These are phyloP conservation scores for Tubosaeta sp. DNA, from an alignment of 768 basidiomycete genomes.

Conservation along the genomic window DNA sequence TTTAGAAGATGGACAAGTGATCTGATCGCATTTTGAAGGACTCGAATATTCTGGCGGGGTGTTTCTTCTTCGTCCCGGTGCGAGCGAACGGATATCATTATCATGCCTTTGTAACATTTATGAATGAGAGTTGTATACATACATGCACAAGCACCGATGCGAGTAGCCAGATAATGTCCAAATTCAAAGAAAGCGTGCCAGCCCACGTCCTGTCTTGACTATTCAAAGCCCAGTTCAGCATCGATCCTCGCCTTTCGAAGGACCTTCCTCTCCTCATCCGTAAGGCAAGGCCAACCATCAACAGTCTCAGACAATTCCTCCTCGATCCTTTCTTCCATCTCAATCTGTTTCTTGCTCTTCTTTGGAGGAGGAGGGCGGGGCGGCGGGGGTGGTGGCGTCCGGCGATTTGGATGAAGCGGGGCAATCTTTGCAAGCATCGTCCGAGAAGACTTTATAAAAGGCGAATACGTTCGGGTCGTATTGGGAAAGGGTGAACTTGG, in stretches of 20 bases:
- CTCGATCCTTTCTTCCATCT: constrained; percentile 76
- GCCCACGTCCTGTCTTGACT: not conserved
- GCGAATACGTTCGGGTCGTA: constrained; percentile 46
- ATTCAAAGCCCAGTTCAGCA: constrained; percentile 59
- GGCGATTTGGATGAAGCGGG: constrained; percentile 69
- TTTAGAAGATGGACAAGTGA: not conserved
- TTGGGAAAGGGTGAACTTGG: constrained; percentile 51
- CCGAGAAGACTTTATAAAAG: constrained; percentile 61
- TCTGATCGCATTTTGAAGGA: too few species aligned
- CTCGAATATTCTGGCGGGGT: too few species aligned
- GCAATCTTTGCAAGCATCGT: constrained; percentile 63
- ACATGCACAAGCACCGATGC: not conserved
- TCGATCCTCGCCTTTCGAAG: constrained; percentile 60
- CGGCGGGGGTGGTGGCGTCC: constrained; percentile 67
- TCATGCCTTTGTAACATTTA: not conserved
- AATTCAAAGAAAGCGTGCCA: not conserved
- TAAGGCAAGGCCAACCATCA: constrained; percentile 54
- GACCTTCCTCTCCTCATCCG: constrained; percentile 42
- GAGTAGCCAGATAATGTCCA: not conserved
- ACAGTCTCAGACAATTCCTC: constrained; percentile 71
- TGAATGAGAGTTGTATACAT: not conserved
- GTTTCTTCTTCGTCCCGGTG: too few species aligned
- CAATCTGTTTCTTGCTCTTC: constrained; percentile 77
- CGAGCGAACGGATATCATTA: too few species aligned
- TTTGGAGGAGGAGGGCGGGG: constrained; percentile 68